Base-by-base conservation (phyloP, 805 yeast genomes). In the Ogataea minuta region DNA sequence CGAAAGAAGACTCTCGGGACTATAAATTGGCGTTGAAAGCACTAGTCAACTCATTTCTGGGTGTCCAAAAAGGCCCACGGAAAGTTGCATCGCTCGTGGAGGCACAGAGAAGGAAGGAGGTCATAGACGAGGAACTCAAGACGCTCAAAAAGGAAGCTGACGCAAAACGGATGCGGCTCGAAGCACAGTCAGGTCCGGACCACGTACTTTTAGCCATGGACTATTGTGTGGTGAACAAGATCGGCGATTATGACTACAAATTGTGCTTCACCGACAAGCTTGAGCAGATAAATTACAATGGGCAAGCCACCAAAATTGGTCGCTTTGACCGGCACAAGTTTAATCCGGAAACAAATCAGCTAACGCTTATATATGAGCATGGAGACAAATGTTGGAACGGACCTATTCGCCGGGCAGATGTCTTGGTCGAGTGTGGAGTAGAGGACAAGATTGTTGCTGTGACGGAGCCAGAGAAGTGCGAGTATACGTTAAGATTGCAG, bases 311-410 rank as follows among this genome's bases (percentile, higher is more conserved):
- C 0, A 61, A 65, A 21, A 71, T 86, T 35, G 95, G 95, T 2
- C 50, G 39, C 10, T 72, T 53, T 17, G 50, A 46, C 6, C 23
- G 41, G 5, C 28, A 48, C 16, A 34, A 31, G 7, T 36, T 29
- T 28, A 46, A 52, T 17, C 46, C 41, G 6, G 46, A 43, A 3
- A 38, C 38, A 2, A 33, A 39, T 10, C 30, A 36, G 9, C 42
- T 56, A 19, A 46, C 40, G 9, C 26, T 63, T 5, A 23, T 39
- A 6, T 93, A 70, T 56, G 66, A 60, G 4, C 56, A 67, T 13
- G 99, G 99, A 14, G 80, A 79, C 28, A 75, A 71, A 55, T 93
- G 99, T 62, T 91, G 98, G 96, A 86, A 89, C 58, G 99, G 99
- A 0, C 97, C 97, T 4, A 59, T 67, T 20, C 77, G 99, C 59